Evolutionary conservation across 208 protist species (phyloP), one percentile per base, ranked within the genome.

Genomic region (Leishmania turanica): DNA sequence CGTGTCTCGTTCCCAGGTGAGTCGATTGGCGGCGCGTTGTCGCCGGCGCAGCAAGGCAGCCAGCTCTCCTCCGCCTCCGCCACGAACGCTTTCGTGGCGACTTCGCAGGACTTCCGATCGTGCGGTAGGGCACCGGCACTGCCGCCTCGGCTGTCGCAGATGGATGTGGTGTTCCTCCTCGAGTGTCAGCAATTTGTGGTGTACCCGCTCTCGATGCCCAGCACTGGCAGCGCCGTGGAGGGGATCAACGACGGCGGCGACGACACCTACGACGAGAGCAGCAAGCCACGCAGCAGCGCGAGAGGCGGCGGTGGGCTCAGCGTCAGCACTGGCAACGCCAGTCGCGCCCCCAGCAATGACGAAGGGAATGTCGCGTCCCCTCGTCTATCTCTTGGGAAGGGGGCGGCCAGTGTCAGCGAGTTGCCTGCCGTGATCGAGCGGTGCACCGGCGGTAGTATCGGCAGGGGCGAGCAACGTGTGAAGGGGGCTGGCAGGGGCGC

Each of bases 111-210:
- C 62, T 24, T 27, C 11, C 0, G 24, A 19, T 13, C 56, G 47
- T 1, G 62, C 69, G 21, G 49, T 42, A 8, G 65, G 60, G 27
- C 31, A 31, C 42, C 64, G 31, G 37, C 65, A 21, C 71, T 31
- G 40, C 82, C 82, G 27, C 81, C 82, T 66, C 79, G 81, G 31
- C 84, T 92, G 24, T 88, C 83, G 9, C 84, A 90, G 62, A 72
- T 83, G 6, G 86, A 90, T 53, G 74, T 92, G n/a, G 51, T 92
- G 9, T 80, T 87, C 54, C 60, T 88, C 64, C 80, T 92, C 9
- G 86, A 90, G 78, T 75, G 75, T 31, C 83, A 87, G 60, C 86
- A 88, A 53, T 92, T 92, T 58, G 80, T 90, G 1, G 83, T 88
- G 4, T 92, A 85, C 53, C 89, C 89, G 17, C 82, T 92, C 13